Evolutionary conservation across 1,284 basidiomycete species (phyloP).

Genomic region (Pholiota adiposa): DNA sequence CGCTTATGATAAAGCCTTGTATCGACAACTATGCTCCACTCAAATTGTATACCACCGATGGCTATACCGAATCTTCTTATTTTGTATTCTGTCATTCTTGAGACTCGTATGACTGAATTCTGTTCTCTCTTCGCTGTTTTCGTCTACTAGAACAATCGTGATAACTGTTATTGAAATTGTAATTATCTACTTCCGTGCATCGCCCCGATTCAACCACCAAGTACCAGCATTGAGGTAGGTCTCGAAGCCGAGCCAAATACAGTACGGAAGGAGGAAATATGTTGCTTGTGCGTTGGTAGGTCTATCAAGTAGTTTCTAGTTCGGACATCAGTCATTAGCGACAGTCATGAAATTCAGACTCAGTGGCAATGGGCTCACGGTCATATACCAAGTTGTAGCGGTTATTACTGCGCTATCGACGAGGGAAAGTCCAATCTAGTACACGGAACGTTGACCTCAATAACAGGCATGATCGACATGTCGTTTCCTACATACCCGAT

Average conservation of each 20-base stretch:
- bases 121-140: background rate
- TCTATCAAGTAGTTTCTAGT: constrained; percentile 54
- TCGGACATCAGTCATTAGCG: background rate
- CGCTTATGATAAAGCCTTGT: background rate
- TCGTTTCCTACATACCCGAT: constrained; percentile 39
- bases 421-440: constrained; percentile 58
- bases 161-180: background rate
- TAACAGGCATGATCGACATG: background rate
- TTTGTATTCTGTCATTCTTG: background rate
- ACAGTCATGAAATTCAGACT: background rate
- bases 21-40: background rate
- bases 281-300: constrained; percentile 55
- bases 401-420: constrained; percentile 65
- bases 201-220: constrained; percentile 53
- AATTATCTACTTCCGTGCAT: constrained; percentile 9
- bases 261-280: constrained; percentile 66
- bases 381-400: constrained; percentile 65
- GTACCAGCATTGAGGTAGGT: constrained; percentile 74
- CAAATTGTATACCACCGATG: background rate
- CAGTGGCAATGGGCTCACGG: constrained; percentile 43
- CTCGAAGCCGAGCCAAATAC: constrained; percentile 65
- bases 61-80: background rate
- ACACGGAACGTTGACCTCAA: background rate
- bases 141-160: background rate
- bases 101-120: background rate